Percentiles rank a stretch among this genome's conserved stretches.
Evolutionary conservation across 306 rosid species (phyloP).

Genomic region (Parietaria judaica): DNA sequence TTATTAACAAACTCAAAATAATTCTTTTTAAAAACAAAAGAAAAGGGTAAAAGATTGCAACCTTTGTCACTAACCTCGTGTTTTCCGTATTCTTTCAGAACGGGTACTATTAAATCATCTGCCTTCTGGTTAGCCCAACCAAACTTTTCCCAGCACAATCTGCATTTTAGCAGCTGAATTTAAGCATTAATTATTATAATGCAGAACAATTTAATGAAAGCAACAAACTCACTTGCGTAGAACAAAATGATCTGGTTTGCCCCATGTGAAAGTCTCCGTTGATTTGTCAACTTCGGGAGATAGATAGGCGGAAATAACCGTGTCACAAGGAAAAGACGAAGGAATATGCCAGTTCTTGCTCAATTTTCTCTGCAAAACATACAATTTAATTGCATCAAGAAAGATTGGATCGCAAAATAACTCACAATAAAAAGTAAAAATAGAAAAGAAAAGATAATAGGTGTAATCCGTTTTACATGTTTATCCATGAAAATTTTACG

Average conservation of each 20-base stretch:
- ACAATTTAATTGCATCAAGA: background rate
- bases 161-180: slow-evolving; percentile 25
- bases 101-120: slow-evolving; percentile 83
- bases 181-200: background rate
- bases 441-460: slow-evolving; percentile 10
- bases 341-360: slow-evolving; percentile 99
- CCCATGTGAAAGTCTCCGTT: slow-evolving; percentile 81
- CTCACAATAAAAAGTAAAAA: background rate
- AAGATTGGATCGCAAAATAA: background rate
- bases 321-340: slow-evolving; percentile 75
- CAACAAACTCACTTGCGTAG: slow-evolving; percentile 70
- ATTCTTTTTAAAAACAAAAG: too few species aligned
- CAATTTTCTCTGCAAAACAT: slow-evolving; percentile 68
- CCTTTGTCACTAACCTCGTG: slow-evolving; percentile 52
- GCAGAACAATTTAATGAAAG: background rate
- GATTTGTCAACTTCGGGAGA: slow-evolving; percentile 85
- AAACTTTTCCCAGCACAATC: slow-evolving; percentile 95
- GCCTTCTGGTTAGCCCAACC: slow-evolving; percentile 82
- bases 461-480: slow-evolving; percentile 45
- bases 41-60: too few species aligned
- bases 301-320: slow-evolving; percentile 69
- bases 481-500: slow-evolving; percentile 60
- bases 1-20: too few species aligned
- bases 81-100: slow-evolving; percentile 72
- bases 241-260: slow-evolving; percentile 90